Evolutionary conservation across 1,284 basidiomycete species (phyloP).

Genomic region (Dichomitus squalens): DNA sequence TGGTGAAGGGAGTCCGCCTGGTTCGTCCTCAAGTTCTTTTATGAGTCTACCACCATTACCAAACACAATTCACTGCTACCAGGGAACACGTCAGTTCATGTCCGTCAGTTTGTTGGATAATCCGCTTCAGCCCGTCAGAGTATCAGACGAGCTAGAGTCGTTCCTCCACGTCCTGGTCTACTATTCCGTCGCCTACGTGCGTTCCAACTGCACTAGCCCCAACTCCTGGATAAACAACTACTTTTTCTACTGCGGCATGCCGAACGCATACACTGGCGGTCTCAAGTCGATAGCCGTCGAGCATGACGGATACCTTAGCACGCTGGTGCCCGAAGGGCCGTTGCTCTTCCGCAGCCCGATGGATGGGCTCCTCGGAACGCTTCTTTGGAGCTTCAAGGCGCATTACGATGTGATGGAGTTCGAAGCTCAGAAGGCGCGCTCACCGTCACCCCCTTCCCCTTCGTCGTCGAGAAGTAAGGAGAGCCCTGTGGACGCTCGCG

Average conservation of each 20-base stretch:
- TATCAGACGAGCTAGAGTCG: conserved; percentile 8
- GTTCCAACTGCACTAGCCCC: not conserved
- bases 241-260: not conserved
- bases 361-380: too few species aligned
- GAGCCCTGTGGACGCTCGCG: not conserved
- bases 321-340: too few species aligned
- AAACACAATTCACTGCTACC: too few species aligned
- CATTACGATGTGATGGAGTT: too few species aligned
- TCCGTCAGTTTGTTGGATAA: not conserved
- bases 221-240: not conserved
- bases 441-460: not conserved
- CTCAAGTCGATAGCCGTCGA: not conserved
- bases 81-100: too few species aligned
- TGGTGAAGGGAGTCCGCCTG: too few species aligned
- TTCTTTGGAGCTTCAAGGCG: too few species aligned
- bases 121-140: not conserved
- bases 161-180: conserved; percentile 12
- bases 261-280: not conserved
- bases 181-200: not conserved
- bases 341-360: too few species aligned
- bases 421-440: too few species aligned
- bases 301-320: too few species aligned
- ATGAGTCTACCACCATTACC: not conserved
- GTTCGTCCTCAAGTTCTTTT: not conserved
- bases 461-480: not conserved